phyloP scores from a whole-genome alignment of 2,329 filamentous ascomycete genomes.

The Xylariomycetidae sp. region DNA sequence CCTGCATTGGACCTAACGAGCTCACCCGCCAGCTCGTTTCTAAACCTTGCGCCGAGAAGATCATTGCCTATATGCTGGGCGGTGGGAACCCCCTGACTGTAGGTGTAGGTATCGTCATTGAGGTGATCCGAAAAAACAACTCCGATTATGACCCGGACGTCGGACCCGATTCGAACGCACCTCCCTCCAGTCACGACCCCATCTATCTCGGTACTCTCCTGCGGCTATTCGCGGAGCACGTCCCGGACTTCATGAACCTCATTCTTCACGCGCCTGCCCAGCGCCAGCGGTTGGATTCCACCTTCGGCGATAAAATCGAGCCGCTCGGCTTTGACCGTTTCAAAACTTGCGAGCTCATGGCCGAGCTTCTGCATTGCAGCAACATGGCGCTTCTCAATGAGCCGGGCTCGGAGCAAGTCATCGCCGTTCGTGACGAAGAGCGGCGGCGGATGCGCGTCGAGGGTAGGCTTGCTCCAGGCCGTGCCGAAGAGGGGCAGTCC shows the following conservation, averaged over 20 bases:
- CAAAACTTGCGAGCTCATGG: constrained; percentile 99
- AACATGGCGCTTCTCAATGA: constrained; percentile 98
- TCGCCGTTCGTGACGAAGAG: constrained; percentile 72
- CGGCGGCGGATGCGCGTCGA: constrained; percentile 72
- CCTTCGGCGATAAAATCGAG: constrained; percentile 86
- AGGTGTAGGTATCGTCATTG: constrained; percentile 93
- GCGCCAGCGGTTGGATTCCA: constrained; percentile 71
- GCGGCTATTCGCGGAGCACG: constrained; percentile 80
- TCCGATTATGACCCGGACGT: constrained; percentile 97
- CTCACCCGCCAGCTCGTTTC: constrained; percentile 93
- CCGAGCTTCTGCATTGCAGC: constrained; percentile 92
- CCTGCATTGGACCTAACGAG: constrained; percentile 97
- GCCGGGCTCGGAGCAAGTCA: constrained; percentile 79
- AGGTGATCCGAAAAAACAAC: constrained; percentile 98
- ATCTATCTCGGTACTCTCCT: constrained; percentile 92
- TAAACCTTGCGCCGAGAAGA: constrained; percentile 68
- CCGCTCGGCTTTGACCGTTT: constrained; percentile 95
- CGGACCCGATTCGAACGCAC: constrained; percentile 69
- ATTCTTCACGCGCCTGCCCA: constrained; percentile 73
- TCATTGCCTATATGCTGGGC: constrained; percentile 87
- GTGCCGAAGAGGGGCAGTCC: constrained; percentile 36
- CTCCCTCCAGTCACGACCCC: constrained; percentile 80
- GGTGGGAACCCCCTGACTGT: constrained; percentile 94
- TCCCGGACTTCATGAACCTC: constrained; percentile 88
- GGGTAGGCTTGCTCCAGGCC: constrained; percentile 58